Conservation (phyloP, 2,329 filamentous ascomycete species). For the Claviceps sp. region DNA sequence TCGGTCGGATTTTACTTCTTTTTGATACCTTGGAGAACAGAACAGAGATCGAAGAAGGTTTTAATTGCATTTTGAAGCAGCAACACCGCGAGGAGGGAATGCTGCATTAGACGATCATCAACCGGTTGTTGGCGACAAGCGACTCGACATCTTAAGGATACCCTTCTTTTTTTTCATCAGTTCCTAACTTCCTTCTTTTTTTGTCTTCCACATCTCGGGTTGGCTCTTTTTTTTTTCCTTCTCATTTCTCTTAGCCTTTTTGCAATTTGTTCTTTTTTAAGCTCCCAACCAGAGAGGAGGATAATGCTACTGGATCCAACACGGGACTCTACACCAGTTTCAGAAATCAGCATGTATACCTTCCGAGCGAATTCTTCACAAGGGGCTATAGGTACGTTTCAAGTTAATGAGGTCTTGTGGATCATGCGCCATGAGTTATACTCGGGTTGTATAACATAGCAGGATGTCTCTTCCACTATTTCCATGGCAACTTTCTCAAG, state of each 20-base stretch:
- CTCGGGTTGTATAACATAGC: background rate
- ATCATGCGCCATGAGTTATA: background rate
- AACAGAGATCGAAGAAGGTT: background rate
- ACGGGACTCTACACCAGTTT: background rate
- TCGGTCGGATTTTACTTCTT: too few relatives aligned
- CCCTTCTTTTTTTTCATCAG: background rate
- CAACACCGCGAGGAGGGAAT: background rate
- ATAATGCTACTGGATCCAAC: background rate
- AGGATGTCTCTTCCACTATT: background rate
- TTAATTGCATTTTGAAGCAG: background rate
- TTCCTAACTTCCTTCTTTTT: background rate
- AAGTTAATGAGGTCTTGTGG: background rate
- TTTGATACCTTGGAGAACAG: background rate
- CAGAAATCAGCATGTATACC: conserved; percentile 1
- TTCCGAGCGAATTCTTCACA: conserved; percentile 1
- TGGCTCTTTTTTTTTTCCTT: background rate
- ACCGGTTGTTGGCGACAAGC: background rate
- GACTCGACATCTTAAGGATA: background rate
- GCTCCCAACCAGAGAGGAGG: background rate
- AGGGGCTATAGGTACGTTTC: background rate
- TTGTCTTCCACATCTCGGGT: background rate
- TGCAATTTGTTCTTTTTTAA: background rate
- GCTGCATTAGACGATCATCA: background rate
- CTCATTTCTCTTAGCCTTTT: background rate
- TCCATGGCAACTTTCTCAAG: background rate